Conservation (phyloP, 768 basidiomycete species). For the Multifurca ochricompacta region DNA sequence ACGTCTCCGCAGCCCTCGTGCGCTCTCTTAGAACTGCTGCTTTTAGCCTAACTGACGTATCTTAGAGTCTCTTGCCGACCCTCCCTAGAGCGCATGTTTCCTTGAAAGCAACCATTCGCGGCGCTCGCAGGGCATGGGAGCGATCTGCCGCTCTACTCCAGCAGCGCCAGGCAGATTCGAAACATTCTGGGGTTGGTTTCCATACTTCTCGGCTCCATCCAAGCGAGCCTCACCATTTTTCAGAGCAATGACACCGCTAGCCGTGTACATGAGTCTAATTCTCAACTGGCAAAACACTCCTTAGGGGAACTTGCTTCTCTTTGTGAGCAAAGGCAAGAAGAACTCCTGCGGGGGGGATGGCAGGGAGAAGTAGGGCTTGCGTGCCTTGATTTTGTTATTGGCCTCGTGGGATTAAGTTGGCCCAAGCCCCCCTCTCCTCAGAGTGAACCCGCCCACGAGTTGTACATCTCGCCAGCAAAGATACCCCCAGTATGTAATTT, state of each 20-base stretch:
- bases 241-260: neutral
- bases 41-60: constrained; percentile 12
- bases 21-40: neutral
- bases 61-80: constrained; percentile 24
- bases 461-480: constrained; percentile 1
- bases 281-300: neutral
- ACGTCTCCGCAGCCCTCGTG: constrained; percentile 5
- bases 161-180: constrained; percentile 30
- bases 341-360: constrained; percentile 27
- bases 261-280: neutral
- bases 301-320: constrained; percentile 26
- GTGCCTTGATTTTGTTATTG: constrained; percentile 27
- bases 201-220: neutral
- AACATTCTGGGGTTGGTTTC: constrained; percentile 22
- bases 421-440: neutral
- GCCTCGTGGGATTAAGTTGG: constrained; percentile 27
- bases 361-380: constrained; percentile 21
- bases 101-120: constrained; percentile 29
- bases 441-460: neutral
- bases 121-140: constrained; percentile 31
- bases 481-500: constrained; percentile 1
- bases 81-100: constrained; percentile 32
- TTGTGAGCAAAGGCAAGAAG: constrained; percentile 27
- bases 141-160: constrained; percentile 31
- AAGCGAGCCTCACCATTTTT: constrained; percentile 11